Conservation (phyloP, 805 yeast genomes). For the Pichia cabralensis region DNA sequence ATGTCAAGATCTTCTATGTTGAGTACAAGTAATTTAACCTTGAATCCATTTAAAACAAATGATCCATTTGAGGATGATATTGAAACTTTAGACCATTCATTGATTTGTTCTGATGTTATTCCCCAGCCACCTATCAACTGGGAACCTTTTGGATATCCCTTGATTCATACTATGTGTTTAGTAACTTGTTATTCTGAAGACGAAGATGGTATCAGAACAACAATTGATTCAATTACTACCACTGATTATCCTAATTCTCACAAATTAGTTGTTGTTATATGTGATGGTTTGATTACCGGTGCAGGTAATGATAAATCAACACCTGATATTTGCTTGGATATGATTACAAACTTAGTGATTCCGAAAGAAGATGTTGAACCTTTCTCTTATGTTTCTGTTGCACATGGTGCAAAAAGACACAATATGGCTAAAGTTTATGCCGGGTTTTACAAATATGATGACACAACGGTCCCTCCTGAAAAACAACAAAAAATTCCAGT, state of each 20-base stretch:
- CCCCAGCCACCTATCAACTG: slow-evolving; percentile 87
- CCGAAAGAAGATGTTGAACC: slow-evolving; percentile 72
- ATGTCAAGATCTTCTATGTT: slow-evolving; percentile 7
- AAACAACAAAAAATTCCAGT: slow-evolving; percentile 84
- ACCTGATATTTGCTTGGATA: slow-evolving; percentile 77
- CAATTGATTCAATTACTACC: slow-evolving; percentile 87
- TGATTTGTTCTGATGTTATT: slow-evolving; percentile 67
- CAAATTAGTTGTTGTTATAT: slow-evolving; percentile 71
- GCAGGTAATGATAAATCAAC: slow-evolving; percentile 83
- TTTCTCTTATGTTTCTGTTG: slow-evolving; percentile 89
- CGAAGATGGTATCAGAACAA: slow-evolving; percentile 72
- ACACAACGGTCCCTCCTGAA: slow-evolving; percentile 60
- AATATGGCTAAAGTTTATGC: slow-evolving; percentile 96
- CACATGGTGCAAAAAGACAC: slow-evolving; percentile 88
- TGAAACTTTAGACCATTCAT: slow-evolving; percentile 43
- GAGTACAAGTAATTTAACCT: slow-evolving; percentile 7
- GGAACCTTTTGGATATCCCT: slow-evolving; percentile 79
- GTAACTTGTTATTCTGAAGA: slow-evolving; percentile 97
- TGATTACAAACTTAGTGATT: slow-evolving; percentile 74
- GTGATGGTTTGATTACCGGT: slow-evolving; percentile 94
- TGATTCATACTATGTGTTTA: slow-evolving; percentile 61
- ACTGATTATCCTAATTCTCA: slow-evolving; percentile 95
- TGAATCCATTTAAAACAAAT: slow-evolving; percentile 6
- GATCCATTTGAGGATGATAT: slow-evolving; percentile 27
- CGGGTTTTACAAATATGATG: slow-evolving; percentile 85